Evolutionary conservation across 2,329 filamentous ascomycete genomes (phyloP).

Genomic region (Arachnopeziza araneosa): DNA sequence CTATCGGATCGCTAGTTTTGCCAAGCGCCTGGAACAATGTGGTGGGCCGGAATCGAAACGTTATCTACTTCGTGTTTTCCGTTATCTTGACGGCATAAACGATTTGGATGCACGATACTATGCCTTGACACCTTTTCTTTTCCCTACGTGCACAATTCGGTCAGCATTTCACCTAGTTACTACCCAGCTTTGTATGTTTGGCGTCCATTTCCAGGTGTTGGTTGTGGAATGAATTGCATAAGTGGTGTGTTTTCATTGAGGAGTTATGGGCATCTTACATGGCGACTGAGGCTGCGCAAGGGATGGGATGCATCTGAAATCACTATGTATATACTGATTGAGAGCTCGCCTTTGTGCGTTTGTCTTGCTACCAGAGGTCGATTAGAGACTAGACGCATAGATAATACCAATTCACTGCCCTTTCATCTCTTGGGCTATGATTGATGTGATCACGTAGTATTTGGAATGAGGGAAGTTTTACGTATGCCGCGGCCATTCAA

Average conservation of each 20-base stretch:
- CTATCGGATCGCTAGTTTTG: not conserved
- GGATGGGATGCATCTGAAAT: not conserved
- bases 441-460: no score
- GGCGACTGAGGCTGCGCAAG: not conserved
- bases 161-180: not conserved
- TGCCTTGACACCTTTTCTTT: not conserved
- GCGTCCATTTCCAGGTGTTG: not conserved
- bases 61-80: not conserved
- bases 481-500: no score
- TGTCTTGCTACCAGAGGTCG: not conserved
- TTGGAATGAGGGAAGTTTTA: no score
- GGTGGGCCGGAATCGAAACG: not conserved
- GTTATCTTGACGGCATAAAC: not conserved
- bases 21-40: not conserved
- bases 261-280: not conserved
- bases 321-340: not conserved
- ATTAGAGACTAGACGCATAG: not conserved
- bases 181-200: not conserved
- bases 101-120: not conserved
- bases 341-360: not conserved
- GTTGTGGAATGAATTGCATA: not conserved
- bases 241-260: not conserved
- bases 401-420: not conserved
- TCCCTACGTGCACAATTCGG: not conserved
- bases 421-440: not conserved